Conservation (phyloP, 768 basidiomycete species). For the Porphyrellus cyaneotinctus region DNA sequence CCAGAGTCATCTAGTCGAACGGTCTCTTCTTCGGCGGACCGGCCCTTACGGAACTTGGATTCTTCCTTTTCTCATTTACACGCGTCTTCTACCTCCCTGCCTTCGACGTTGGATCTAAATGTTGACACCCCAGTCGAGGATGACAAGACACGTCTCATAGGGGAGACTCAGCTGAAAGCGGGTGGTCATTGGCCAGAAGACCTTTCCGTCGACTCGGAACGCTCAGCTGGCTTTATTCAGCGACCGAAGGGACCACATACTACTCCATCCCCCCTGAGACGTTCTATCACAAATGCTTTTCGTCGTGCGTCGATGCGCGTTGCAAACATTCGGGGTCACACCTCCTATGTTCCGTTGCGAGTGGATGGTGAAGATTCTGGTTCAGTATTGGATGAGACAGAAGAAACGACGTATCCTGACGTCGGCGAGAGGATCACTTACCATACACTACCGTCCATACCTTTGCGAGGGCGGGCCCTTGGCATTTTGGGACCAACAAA, state of each 20-base stretch:
- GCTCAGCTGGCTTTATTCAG: conserved; percentile 38
- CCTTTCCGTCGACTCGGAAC: conserved; percentile 45
- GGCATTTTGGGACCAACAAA: conserved; percentile 71
- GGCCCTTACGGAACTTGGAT: conserved; percentile 30
- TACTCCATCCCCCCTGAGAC: conserved; percentile 56
- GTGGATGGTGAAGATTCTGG: conserved; percentile 42
- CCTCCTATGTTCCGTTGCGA: conserved; percentile 52
- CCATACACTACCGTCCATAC: conserved; percentile 43
- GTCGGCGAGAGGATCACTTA: conserved; percentile 26
- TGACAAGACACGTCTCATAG: conserved; percentile 49
- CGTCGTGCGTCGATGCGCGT: conserved; percentile 71
- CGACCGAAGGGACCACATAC: conserved; percentile 39
- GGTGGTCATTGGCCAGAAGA: conserved; percentile 27
- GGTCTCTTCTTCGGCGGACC: conserved; percentile 34
- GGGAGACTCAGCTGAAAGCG: conserved; percentile 36
- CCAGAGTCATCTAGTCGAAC: conserved; percentile 19
- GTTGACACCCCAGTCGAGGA: conserved; percentile 53
- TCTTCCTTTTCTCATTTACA: conserved; percentile 43
- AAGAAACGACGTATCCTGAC: conserved; percentile 34
- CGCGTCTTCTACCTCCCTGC: conserved; percentile 52
- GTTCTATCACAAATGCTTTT: conserved; percentile 54
- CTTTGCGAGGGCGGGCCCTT: conserved; percentile 75
- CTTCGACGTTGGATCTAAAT: conserved; percentile 30
- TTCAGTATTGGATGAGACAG: conserved; percentile 33
- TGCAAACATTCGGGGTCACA: conserved; percentile 69